A percentile compares a stretch with the other conserved stretches of the same genome.
Evolutionary conservation across 164 flowering plant species (phyloP).

Genomic region (Vitis labrusca): DNA sequence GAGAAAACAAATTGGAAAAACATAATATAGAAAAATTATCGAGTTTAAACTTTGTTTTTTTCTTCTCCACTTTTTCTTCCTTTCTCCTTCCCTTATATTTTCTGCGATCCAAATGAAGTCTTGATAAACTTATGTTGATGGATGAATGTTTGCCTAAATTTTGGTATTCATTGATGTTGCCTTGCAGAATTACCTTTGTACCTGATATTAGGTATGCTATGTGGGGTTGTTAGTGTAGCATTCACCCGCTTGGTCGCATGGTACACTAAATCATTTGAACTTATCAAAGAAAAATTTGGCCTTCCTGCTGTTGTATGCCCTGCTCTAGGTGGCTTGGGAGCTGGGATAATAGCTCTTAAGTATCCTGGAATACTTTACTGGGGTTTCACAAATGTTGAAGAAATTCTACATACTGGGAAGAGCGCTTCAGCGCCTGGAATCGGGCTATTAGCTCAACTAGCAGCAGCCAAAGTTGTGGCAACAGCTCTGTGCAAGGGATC

Average conservation of each 20-base stretch:
- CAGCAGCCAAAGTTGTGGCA: constrained; percentile 94
- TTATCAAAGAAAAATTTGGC: constrained; percentile 71
- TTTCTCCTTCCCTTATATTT: no score
- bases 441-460: constrained; percentile 85
- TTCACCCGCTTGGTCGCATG: constrained; percentile 87
- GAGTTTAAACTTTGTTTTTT: no score
- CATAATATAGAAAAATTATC: no score
- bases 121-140: no score
- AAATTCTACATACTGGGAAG: constrained; percentile 94
- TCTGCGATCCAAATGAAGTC: no score
- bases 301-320: constrained; percentile 90
- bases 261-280: constrained; percentile 73
- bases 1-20: no score
- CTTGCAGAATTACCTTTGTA: constrained; percentile 89
- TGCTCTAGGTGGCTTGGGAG: constrained; percentile 96
- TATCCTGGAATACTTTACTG: constrained; percentile 96
- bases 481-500: constrained; percentile 98
- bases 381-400: constrained; percentile 99
- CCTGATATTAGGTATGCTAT: constrained; percentile 94
- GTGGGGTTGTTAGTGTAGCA: constrained; percentile 94
- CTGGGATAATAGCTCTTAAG: constrained; percentile 92
- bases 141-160: background rate
- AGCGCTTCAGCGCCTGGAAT: constrained; percentile 98
- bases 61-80: no score
- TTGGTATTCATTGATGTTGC: constrained; percentile 4